Base-by-base conservation (phyloP, 2,329 filamentous ascomycete genomes). In the Hypoxylon sp. region DNA sequence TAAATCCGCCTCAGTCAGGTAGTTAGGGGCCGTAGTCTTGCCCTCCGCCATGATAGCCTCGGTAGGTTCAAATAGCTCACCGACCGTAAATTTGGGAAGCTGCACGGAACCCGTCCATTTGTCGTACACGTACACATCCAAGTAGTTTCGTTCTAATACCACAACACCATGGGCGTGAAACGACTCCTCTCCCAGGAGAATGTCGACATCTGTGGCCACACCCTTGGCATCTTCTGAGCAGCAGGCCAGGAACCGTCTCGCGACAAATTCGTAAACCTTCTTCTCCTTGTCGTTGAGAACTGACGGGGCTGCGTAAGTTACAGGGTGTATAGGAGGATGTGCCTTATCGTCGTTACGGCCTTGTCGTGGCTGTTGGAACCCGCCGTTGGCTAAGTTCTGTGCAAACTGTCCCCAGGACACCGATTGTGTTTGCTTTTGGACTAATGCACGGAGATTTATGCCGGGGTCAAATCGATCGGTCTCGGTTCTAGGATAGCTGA, bases 401-500 rank as follows among this genome's bases (percentile, higher is more conserved):
- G 94, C 92, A 73, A 93, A 97, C 17, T 77, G 72, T 0, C 92
- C 92, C 95, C 94, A 99, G 61, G 81, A 77, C 37, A 79, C 77
- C 70, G 92, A 91, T 56, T 87, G 86, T 1, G 85, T 86, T 73
- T 99, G 95, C 70, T 96, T 97, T 68, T 91, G 86, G 15, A 97
- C 84, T 7, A 99, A 79, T 18, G 82, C 84, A 61, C 84, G 86
- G 17, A 99, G 81, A 71, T 98, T 88, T 79, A 98, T 97, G 3
- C 84, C 94, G 68, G 86, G 86, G 69, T 97, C 93, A 70, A 98
- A 99, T 26, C 94, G 90, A 73, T 99, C 95, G 0, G 95, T 99
- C 74, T 99, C 95, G 0, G 95, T 99, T 75, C 95, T 88, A 1
- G 95, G 95, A 74, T 99, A 99, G 74, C 93, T 97, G 75, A 99